Evolutionary conservation across 129 eudicot genomes (phyloP).

Genomic region (Artemisia annua): DNA sequence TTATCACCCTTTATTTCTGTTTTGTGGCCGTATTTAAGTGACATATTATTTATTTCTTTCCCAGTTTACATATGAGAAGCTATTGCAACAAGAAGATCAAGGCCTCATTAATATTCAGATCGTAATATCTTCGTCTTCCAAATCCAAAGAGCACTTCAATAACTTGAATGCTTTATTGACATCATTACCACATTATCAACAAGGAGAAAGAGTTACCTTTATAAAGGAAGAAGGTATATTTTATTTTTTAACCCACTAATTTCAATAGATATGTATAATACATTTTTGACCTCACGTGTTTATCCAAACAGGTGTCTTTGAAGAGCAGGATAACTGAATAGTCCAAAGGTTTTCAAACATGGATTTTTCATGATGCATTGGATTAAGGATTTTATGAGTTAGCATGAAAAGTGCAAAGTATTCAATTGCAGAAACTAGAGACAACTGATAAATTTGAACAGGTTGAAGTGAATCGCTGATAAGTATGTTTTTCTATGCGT

Average conservation of each 20-base stretch:
- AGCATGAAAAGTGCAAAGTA: neutral
- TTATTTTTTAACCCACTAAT: neutral
- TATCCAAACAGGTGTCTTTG: neutral
- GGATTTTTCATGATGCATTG: neutral
- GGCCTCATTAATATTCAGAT: neutral
- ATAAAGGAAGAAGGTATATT: constrained; percentile 7
- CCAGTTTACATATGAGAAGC: constrained; percentile 10
- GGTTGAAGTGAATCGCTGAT: no score
- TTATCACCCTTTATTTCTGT: neutral
- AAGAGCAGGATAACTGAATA: neutral
- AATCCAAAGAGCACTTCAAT: neutral
- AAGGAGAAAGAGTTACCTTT: neutral
- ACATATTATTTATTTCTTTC: neutral
- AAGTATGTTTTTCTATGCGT: no score
- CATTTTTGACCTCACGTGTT: neutral
- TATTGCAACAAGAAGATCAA: constrained; percentile 12
- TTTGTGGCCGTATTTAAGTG: no score
- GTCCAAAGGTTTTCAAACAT: neutral
- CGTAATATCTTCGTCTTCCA: constrained; percentile 7
- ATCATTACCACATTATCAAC: neutral
- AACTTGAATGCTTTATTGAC: neutral
- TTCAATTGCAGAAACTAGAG: no score
- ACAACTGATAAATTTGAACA: no score
- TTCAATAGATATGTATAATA: neutral
- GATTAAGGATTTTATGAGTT: no score